Conservation (phyloP, 2,329 filamentous ascomycete genomes). For the Gaeumannomyces sp. region DNA sequence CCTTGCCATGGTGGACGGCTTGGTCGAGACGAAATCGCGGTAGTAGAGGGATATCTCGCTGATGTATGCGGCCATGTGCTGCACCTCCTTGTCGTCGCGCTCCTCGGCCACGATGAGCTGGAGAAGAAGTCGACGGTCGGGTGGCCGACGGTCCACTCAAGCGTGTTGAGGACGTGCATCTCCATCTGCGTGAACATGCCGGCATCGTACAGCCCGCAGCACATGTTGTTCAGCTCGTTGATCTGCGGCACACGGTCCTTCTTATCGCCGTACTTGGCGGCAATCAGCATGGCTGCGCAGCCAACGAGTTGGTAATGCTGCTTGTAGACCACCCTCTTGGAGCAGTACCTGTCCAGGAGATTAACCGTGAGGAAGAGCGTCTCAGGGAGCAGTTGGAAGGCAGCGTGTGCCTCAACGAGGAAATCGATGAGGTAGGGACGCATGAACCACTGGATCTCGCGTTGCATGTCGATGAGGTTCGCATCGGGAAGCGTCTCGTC, state of each 20-base stretch:
- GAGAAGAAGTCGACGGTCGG: slow-evolving; percentile 93
- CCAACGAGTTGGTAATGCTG: slow-evolving; percentile 97
- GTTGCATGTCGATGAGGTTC: slow-evolving; percentile 96
- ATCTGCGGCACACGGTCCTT: slow-evolving; percentile 98
- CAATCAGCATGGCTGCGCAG: slow-evolving; percentile 91
- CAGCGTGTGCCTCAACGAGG: slow-evolving; percentile 91
- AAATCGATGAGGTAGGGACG: slow-evolving; percentile 95
- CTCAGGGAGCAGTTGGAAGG: slow-evolving; percentile 86
- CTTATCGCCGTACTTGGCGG: slow-evolving; percentile 97
- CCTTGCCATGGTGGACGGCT: slow-evolving; percentile 84
- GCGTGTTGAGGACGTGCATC: slow-evolving; percentile 96
- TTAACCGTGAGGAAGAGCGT: slow-evolving; percentile 96
- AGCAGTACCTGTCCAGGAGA: slow-evolving; percentile 95
- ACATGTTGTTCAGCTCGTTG: slow-evolving; percentile 97
- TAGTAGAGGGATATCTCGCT: slow-evolving; percentile 94
- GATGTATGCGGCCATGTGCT: slow-evolving; percentile 92
- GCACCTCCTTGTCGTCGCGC: slow-evolving; percentile 72
- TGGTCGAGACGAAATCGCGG: slow-evolving; percentile 90
- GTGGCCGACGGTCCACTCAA: slow-evolving; percentile 94
- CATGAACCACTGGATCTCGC: slow-evolving; percentile 99
- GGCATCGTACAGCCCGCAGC: slow-evolving; percentile 94
- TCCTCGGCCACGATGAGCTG: slow-evolving; percentile 81
- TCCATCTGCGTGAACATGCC: slow-evolving; percentile 99
- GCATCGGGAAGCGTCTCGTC: slow-evolving; percentile 89
- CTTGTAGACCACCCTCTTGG: slow-evolving; percentile 96